Conservation (phyloP, 2,329 filamentous ascomycete species). For the Botrytis paeoniae region DNA sequence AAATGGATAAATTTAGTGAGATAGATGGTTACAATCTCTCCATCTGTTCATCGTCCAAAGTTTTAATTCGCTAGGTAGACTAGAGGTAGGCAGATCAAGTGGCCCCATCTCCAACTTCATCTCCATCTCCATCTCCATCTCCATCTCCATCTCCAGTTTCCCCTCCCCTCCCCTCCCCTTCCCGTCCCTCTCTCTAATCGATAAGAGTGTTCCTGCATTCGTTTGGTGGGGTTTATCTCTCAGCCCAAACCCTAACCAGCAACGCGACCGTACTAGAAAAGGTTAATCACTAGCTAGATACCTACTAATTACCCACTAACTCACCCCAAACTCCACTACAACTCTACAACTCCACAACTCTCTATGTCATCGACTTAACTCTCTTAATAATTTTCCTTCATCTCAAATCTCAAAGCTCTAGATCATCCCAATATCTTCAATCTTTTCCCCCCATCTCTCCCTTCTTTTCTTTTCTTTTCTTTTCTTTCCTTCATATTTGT, state of each 20-base stretch:
- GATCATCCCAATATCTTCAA: neutral
- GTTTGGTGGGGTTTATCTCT: neutral
- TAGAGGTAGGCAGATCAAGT: neutral
- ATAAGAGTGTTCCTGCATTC: neutral
- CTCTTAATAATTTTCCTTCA: neutral
- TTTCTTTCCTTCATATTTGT: neutral
- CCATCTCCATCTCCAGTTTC: neutral
- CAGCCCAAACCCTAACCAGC: neutral
- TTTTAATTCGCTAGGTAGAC: neutral
- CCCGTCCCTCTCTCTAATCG: neutral
- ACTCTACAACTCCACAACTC: neutral
- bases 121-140: neutral
- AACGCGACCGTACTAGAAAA: neutral
- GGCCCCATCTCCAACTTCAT: neutral
- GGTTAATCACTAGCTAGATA: neutral
- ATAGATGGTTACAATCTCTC: neutral
- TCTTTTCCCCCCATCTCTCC: neutral
- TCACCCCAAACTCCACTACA: neutral
- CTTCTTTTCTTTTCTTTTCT: neutral
- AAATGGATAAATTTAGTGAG: neutral
- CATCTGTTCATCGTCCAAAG: neutral
- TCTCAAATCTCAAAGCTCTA: neutral
- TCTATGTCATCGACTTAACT: neutral
- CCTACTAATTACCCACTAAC: too few species aligned
- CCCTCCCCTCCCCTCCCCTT: neutral